Conservation (phyloP, 108 stramenopile species). For the Nitzschia putrida region DNA sequence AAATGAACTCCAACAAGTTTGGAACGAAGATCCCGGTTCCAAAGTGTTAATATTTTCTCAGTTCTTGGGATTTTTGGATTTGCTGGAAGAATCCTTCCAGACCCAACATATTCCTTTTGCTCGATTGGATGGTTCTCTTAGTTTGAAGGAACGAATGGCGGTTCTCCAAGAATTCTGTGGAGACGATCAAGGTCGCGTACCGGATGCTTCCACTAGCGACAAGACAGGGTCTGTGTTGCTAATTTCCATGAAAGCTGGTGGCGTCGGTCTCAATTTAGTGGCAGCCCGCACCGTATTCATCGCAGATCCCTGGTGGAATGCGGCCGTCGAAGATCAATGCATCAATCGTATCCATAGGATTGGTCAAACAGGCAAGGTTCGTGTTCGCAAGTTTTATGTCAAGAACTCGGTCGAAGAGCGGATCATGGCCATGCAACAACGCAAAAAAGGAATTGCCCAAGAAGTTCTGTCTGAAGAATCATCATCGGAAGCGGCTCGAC, state of each 20-base stretch:
- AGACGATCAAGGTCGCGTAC: background rate
- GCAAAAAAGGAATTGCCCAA: constrained; percentile 77
- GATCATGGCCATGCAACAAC: constrained; percentile 69
- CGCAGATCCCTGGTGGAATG: constrained; percentile 89
- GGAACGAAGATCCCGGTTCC: constrained; percentile 68
- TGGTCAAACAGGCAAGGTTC: constrained; percentile 69
- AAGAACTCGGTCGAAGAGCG: constrained; percentile 77
- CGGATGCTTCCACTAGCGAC: constrained; percentile 2
- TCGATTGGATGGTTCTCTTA: constrained; percentile 78
- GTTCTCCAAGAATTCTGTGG: constrained; percentile 71
- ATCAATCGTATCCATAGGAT: constrained; percentile 82
- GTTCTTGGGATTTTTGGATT: constrained; percentile 80
- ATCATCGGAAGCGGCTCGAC: constrained; percentile 38
- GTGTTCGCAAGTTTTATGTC: constrained; percentile 83
- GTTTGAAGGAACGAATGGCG: constrained; percentile 62
- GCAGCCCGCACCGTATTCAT: constrained; percentile 78
- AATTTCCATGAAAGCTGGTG: constrained; percentile 82
- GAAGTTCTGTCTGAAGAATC: constrained; percentile 43
- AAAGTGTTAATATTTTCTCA: constrained; percentile 85
- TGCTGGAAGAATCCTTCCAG: constrained; percentile 49
- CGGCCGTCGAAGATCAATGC: constrained; percentile 76
- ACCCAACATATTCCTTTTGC: constrained; percentile 43
- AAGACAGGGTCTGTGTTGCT: constrained; percentile 69
- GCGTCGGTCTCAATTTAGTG: constrained; percentile 78
- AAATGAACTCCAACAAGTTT: constrained; percentile 67